Conservation (phyloP, 805 yeast genomes). For the Candida vartiovaarae region DNA sequence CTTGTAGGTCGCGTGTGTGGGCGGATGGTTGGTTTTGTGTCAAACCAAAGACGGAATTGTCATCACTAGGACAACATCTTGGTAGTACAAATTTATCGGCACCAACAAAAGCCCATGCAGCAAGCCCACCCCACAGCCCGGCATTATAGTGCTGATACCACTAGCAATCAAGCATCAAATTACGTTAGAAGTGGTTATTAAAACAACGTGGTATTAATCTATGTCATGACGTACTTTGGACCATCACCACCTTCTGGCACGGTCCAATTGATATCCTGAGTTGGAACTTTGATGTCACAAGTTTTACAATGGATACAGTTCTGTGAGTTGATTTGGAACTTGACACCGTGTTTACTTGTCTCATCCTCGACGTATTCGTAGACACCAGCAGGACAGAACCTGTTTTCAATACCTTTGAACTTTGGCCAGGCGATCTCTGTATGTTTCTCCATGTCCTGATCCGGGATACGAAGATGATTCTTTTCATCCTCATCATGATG, state of each 20-base stretch:
- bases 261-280: constrained; percentile 90
- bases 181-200: too few species aligned
- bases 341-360: constrained; percentile 49
- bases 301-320: constrained; percentile 98
- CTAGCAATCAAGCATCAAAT: neutral
- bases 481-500: constrained; percentile 92
- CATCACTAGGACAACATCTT: too few species aligned
- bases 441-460: constrained; percentile 60
- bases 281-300: constrained; percentile 94
- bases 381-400: constrained; percentile 98
- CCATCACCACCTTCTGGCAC: constrained; percentile 99
- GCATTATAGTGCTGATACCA: neutral
- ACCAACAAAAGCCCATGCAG: too few species aligned
- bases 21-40: too few species aligned
- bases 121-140: too few species aligned
- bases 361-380: constrained; percentile 82
- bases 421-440: constrained; percentile 63
- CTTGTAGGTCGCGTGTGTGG: too few species aligned
- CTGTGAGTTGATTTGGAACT: constrained; percentile 90
- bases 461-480: constrained; percentile 71
- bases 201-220: neutral
- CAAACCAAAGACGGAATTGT: too few species aligned
- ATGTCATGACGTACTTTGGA: constrained; percentile 88
- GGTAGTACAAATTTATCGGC: too few species aligned
- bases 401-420: constrained; percentile 79